Conservation (phyloP, 495 filamentous ascomycete genomes). For the Neurospora tetraspora region DNA sequence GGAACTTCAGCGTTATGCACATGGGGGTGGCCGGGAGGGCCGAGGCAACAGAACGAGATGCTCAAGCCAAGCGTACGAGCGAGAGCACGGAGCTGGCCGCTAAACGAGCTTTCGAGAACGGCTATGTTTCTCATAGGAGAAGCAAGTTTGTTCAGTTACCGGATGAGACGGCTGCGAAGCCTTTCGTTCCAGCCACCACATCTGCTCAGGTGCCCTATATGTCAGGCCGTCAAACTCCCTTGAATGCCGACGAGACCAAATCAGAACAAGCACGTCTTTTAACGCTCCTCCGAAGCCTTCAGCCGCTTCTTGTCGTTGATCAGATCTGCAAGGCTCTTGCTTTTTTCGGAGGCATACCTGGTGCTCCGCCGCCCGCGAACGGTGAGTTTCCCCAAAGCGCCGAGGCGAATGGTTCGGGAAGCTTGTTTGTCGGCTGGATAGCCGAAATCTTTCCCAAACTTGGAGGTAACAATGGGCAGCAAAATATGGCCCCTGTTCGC, state of each 20-base stretch:
- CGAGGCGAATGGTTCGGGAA: conserved; percentile 42
- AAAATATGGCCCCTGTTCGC: conserved; percentile 12
- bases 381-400: conserved; percentile 44
- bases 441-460: conserved; percentile 47
- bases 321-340: conserved; percentile 48
- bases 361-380: conserved; percentile 41
- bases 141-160: conserved; percentile 29
- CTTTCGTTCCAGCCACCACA: conserved; percentile 9
- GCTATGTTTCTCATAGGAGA: conserved; percentile 40
- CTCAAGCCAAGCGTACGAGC: conserved; percentile 45
- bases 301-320: conserved; percentile 43
- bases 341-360: conserved; percentile 48
- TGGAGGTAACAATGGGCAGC: conserved; percentile 14
- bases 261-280: conserved; percentile 44
- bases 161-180: conserved; percentile 15
- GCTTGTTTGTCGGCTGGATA: conserved; percentile 48
- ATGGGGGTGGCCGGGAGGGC: conserved; percentile 38
- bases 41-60: conserved; percentile 37
- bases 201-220: not conserved
- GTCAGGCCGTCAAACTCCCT: conserved; percentile 14
- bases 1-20: conserved; percentile 49
- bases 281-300: conserved; percentile 40
- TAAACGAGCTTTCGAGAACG: conserved; percentile 39
- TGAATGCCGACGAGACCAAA: conserved; percentile 41
- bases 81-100: conserved; percentile 45